These are phyloP conservation scores for Solanum ahanhuiri DNA, from an alignment of 257 asterid genomes.

Conservation along the genomic window DNA sequence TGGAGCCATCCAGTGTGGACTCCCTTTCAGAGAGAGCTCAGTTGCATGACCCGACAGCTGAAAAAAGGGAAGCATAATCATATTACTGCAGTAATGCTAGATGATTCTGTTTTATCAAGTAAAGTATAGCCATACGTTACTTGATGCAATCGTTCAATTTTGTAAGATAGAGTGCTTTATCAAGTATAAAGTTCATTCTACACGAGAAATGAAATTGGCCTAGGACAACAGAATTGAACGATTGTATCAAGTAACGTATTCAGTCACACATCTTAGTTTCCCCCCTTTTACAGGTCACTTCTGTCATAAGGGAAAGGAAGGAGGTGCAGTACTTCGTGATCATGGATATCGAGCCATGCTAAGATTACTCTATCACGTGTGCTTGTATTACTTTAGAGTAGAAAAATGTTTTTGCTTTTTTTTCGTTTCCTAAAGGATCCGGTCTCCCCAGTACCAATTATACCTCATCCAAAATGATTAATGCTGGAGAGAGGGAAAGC, in stretches of 20 bases:
- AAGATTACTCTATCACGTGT: not conserved
- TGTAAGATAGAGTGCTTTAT: not conserved
- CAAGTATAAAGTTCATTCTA: not conserved
- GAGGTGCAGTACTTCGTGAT: not conserved
- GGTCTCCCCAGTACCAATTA: not conserved
- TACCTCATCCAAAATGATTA: not conserved
- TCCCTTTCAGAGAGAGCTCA: slow-evolving; percentile 73
- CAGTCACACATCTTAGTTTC: not conserved
- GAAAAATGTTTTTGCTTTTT: not conserved
- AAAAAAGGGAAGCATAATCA: not conserved
- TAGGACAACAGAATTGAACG: not conserved
- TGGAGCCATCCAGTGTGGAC: slow-evolving; percentile 96
- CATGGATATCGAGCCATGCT: not conserved
- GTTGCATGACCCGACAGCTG: slow-evolving; percentile 42
- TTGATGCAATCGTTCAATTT: not conserved
- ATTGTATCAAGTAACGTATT: not conserved
- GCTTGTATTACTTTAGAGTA: not conserved
- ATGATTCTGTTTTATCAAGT: not conserved
- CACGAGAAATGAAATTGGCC: not conserved
- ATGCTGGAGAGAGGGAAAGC: not conserved
- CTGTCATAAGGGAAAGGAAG: not conserved
- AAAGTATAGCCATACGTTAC: not conserved
- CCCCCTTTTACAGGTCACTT: not conserved
- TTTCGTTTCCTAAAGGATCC: not conserved
- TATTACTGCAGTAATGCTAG: not conserved